A percentile compares a stretch with the other conserved stretches of the same genome.
These are phyloP conservation scores for Trifolium subterraneum DNA, from an alignment of 306 rosid species.

Conservation along the genomic window DNA sequence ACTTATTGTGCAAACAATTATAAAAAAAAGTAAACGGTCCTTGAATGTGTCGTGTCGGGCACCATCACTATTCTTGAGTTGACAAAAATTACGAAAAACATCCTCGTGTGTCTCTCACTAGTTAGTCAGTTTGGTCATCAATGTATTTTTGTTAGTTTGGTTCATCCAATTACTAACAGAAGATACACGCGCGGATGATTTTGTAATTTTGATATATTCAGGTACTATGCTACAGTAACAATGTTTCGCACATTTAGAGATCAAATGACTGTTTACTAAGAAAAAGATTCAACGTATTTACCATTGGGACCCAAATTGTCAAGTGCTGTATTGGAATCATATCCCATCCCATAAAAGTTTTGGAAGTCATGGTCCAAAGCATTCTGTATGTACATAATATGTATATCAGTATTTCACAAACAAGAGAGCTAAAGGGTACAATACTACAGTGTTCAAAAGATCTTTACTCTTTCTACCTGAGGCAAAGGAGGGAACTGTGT, in stretches of 20 bases:
- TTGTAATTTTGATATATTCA: background rate
- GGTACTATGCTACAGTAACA: background rate
- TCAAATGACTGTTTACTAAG: background rate
- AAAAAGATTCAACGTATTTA: constrained; percentile 40
- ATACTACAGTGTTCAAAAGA: constrained; percentile 33
- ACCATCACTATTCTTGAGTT: background rate
- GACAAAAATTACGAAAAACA: background rate
- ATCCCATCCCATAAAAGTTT: constrained; percentile 83
- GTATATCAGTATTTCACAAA: constrained; percentile 36
- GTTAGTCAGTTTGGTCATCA: background rate
- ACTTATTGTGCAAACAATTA: background rate
- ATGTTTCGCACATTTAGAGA: background rate
- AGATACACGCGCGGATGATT: background rate
- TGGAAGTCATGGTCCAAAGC: constrained; percentile 81
- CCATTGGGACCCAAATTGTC: constrained; percentile 88
- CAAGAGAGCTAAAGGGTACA: background rate
- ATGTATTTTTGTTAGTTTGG: background rate
- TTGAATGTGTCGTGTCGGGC: background rate
- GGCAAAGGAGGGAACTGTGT: constrained; percentile 73
- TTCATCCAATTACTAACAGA: background rate
- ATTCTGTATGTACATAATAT: constrained; percentile 52
- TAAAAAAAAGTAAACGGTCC: background rate
- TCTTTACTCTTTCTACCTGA: constrained; percentile 57
- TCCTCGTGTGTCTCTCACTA: background rate
- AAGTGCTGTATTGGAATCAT: constrained; percentile 63